phyloP scores from a whole-genome alignment of 2,329 filamentous ascomycete species.

The Fusarium sterilihyphosum region DNA sequence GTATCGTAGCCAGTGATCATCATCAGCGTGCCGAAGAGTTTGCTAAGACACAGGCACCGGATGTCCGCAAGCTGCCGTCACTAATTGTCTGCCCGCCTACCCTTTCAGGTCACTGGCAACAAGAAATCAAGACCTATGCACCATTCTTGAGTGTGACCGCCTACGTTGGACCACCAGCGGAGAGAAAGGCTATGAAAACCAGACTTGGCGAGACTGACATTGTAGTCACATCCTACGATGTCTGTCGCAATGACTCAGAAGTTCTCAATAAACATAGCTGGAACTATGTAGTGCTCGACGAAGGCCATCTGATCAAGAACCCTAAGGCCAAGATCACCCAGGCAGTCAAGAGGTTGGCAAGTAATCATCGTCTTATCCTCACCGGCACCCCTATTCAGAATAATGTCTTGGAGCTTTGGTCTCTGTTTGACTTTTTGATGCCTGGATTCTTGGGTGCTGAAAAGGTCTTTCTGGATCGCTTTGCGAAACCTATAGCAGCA shows the following conservation, averaged over 20 bases:
- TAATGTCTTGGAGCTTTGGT: constrained; percentile 97
- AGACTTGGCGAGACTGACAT: constrained; percentile 84
- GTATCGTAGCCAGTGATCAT: constrained; percentile 97
- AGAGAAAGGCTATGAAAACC: constrained; percentile 77
- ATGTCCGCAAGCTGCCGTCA: constrained; percentile 83
- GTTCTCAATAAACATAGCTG: constrained; percentile 83
- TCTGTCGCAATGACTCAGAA: constrained; percentile 95
- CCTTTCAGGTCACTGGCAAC: constrained; percentile 97
- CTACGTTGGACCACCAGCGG: constrained; percentile 88
- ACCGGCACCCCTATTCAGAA: constrained; percentile 98
- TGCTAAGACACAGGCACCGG: constrained; percentile 79
- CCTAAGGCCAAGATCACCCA: constrained; percentile 95
- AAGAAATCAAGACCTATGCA: constrained; percentile 95
- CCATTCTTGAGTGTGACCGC: constrained; percentile 91
- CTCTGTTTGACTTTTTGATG: constrained; percentile 98
- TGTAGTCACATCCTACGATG: constrained; percentile 97
- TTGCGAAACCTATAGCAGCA: constrained; percentile 93
- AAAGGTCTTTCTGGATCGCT: constrained; percentile 95
- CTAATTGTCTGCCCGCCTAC: constrained; percentile 97
- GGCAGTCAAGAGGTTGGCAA: constrained; percentile 87
- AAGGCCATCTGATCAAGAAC: constrained; percentile 99
- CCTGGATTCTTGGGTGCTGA: constrained; percentile 94
- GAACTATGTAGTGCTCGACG: constrained; percentile 98
- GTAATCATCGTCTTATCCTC: constrained; percentile 94
- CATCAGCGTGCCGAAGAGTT: constrained; percentile 93